phyloP scores from a whole-genome alignment of 1,284 basidiomycete species.

The Cutaneotrichosporon sp. region DNA sequence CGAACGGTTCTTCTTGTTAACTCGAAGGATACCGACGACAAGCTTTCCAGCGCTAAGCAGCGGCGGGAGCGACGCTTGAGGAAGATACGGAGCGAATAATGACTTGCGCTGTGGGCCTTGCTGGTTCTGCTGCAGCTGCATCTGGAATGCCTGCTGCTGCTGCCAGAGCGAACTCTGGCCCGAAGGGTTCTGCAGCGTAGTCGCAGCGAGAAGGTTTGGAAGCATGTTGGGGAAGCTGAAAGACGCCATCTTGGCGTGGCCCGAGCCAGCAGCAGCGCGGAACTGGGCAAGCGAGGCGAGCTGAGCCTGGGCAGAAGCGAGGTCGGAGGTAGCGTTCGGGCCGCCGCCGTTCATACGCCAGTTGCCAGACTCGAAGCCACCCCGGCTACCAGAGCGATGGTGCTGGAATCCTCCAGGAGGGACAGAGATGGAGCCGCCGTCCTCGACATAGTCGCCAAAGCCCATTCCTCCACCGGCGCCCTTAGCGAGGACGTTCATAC shows the following conservation, averaged over 20 bases:
- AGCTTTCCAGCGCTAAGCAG: conserved; percentile 97
- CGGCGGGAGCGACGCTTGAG: conserved; percentile 94
- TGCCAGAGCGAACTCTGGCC: conserved; percentile 63
- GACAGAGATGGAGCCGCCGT: conserved; percentile 32
- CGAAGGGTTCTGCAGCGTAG: conserved; percentile 66
- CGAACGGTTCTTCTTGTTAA: conserved; percentile 98
- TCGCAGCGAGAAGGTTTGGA: conserved; percentile 90
- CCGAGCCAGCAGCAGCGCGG: conserved; percentile 88
- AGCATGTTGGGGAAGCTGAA: conserved; percentile 97
- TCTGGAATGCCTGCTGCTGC: conserved; percentile 72
- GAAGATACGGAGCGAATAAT: conserved; percentile 96
- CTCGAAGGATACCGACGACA: conserved; percentile 93
- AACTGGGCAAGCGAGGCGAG: conserved; percentile 95
- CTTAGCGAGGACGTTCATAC: conserved; percentile 72
- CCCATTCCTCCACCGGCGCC: conserved; percentile 26
- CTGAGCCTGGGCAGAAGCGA: conserved; percentile 87
- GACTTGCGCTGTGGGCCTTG: conserved; percentile 95
- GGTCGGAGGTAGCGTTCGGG: conserved; percentile 64
- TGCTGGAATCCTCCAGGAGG: conserved; percentile 58
- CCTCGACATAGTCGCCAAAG: conserved; percentile 44
- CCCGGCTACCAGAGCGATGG: conserved; percentile 62
- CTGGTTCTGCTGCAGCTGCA: conserved; percentile 80
- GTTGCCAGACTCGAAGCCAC: conserved; percentile 61
- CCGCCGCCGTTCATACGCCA: conserved; percentile 76
- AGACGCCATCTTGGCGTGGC: conserved; percentile 94